Base-by-base conservation (phyloP, 1,284 basidiomycete genomes). In the Sporisorium sorghi region DNA sequence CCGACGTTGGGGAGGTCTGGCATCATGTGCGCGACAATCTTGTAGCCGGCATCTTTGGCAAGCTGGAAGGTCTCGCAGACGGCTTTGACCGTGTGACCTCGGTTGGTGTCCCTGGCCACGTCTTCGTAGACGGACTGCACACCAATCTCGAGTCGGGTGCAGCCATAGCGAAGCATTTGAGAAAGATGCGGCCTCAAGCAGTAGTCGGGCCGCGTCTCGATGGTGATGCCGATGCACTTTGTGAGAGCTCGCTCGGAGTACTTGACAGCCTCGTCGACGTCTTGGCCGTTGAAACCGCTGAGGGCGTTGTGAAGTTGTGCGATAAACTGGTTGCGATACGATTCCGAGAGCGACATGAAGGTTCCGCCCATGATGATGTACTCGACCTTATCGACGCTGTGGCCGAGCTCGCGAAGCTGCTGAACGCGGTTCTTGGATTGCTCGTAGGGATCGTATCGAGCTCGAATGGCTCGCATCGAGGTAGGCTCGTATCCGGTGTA, bases 341-440 rank as follows among this genome's bases (percentile, higher is more conserved):
- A 93, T 85, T 98, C 94, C 23, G 95, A 91, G 90, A 98, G 94
- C 79, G 93, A 97, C 95, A 99, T 97, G 86, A 99, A 99, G 5
- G 96, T 99, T 47, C 96, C 96, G 33, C 96, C 97, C 96, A 99
- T 99, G 79, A 99, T 88, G 70, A 99, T 99, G 83, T 98, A 98
- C 84, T 99, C 96, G 49, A 99, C 92, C 89, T 99, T 99, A 87
- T 99, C 97, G 2, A 98, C 96, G 78, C 89, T 94, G 86, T 99
- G 97, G 1, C 97, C 97, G 15, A 99, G 87, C 83, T 91, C 91
- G 84, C 94, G 93, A 55, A 99, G 87, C 84, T 99, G 97, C 84
- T 98, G 95, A 1, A 99, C 92, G 26, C 97, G 90, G 10, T 93
- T 93, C 78, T 93, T 88, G 15, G 94, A 95, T 86, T 99, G 97